A percentile compares a stretch with the other conserved stretches of the same genome.
These are phyloP conservation scores for Beauveria caledonica DNA, from an alignment of 2,329 filamentous ascomycete genomes.

Conservation along the genomic window DNA sequence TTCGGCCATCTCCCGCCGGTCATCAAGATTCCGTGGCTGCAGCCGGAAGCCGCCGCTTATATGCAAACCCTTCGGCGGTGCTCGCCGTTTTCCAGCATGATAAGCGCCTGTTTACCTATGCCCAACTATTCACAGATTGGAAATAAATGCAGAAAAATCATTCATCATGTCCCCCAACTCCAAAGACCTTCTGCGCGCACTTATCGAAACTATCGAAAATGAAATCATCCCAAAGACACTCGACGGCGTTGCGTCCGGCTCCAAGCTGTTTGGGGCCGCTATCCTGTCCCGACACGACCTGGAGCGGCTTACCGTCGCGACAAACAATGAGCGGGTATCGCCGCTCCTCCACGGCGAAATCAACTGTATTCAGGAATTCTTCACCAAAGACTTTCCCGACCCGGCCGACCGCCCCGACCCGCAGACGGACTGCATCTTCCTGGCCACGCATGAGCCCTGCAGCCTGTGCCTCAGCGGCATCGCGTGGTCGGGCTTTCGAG, in stretches of 20 bases:
- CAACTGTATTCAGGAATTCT: conserved; percentile 53
- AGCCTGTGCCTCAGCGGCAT: conserved; percentile 50
- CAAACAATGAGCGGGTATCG: conserved; percentile 47
- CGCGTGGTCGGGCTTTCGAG: conserved; percentile 48
- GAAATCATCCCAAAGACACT: conserved; percentile 43
- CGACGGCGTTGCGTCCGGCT: conserved; percentile 40
- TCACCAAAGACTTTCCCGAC: conserved; percentile 28
- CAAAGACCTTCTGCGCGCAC: conserved; percentile 26
- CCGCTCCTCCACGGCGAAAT: conserved; percentile 52
- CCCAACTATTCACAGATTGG: background rate
- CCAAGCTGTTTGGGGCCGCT: conserved; percentile 49
- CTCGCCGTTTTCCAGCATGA: background rate
- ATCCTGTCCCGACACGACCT: conserved; percentile 38
- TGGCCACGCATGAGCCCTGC: conserved; percentile 52
- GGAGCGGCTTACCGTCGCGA: conserved; percentile 38
- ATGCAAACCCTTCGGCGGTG: background rate
- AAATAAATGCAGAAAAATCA: conserved; percentile 12
- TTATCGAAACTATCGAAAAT: conserved; percentile 36
- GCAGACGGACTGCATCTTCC: conserved; percentile 43
- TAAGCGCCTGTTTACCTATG: background rate
- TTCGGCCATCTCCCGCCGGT: background rate
- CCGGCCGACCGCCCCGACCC: conserved; percentile 30
- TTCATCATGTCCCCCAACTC: conserved; percentile 14
- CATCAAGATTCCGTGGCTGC: background rate
- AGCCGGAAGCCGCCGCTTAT: conserved; percentile 14